A percentile compares a stretch with the other conserved stretches of the same genome.
Evolutionary conservation across 2,329 filamentous ascomycete species (phyloP).

Genomic region (Sordariomycetes sp.): DNA sequence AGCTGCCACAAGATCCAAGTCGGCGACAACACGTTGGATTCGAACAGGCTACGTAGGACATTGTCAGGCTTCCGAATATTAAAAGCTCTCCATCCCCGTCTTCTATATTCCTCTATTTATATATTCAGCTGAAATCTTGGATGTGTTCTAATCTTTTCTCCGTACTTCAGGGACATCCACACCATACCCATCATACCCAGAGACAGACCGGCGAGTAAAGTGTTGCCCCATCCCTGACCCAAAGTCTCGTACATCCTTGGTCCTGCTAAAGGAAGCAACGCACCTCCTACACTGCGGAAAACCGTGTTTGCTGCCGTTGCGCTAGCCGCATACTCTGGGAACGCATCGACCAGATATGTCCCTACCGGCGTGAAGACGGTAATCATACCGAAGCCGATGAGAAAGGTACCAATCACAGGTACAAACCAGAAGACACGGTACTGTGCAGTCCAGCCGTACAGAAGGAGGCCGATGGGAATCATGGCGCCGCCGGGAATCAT

Average conservation of each 20-base stretch:
- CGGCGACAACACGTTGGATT: too few species aligned
- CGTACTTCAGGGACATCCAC: too few species aligned
- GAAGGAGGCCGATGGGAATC: slow-evolving; percentile 15
- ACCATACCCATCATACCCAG: too few species aligned
- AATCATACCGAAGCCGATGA: slow-evolving; percentile 31
- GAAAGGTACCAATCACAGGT: slow-evolving; percentile 25
- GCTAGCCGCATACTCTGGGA: slow-evolving; percentile 18
- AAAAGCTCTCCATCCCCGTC: too few species aligned
- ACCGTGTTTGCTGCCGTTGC: slow-evolving; percentile 18
- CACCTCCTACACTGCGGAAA: slow-evolving; percentile 48
- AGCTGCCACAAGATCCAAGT: too few species aligned
- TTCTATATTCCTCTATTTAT: too few species aligned
- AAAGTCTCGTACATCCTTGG: slow-evolving; percentile 26
- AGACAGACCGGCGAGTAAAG: too few species aligned
- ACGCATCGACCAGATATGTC: slow-evolving; percentile 19
- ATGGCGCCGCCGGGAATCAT: slow-evolving; percentile 13
- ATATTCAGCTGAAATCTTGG: too few species aligned
- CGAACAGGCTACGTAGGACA: too few species aligned
- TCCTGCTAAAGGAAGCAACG: slow-evolving; percentile 53
- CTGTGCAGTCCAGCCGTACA: slow-evolving; percentile 19
- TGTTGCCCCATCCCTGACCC: slow-evolving; percentile 37
- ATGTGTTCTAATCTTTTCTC: too few species aligned
- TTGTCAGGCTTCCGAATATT: too few species aligned
- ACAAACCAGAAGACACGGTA: slow-evolving; percentile 17
- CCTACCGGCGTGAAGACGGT: background rate